These are phyloP conservation scores for Viridothelium virens DNA, from an alignment of 495 filamentous ascomycete genomes.

Conservation along the genomic window DNA sequence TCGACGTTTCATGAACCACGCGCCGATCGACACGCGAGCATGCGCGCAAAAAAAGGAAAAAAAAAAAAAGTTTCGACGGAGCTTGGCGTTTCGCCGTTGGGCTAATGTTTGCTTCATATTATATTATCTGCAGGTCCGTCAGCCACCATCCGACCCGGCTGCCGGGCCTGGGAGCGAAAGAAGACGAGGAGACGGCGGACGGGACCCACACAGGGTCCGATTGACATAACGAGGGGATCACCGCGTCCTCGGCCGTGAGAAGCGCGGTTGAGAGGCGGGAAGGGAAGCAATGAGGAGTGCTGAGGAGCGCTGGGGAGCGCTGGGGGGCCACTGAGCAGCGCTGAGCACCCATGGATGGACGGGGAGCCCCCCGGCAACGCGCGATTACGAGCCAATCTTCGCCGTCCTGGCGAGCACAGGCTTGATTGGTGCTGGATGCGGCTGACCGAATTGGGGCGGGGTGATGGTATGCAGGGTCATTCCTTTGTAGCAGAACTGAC, in stretches of 20 bases:
- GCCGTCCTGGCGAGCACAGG: neutral
- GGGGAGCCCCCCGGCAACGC: neutral
- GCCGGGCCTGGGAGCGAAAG: neutral
- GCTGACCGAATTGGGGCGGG: conserved; percentile 11
- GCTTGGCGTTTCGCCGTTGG: conserved; percentile 8
- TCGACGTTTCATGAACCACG: neutral
- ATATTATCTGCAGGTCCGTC: conserved; percentile 6
- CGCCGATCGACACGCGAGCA: conserved; percentile 1
- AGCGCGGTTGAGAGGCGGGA: conserved; percentile 10
- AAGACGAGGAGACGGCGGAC: neutral
- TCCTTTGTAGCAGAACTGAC: conserved; percentile 12
- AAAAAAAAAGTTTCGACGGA: neutral
- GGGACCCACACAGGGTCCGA: too few relatives aligned
- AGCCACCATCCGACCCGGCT: neutral
- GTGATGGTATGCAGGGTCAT: conserved; percentile 10
- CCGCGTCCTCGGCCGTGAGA: neutral
- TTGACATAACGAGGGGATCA: too few relatives aligned
- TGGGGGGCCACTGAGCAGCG: neutral
- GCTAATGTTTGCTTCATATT: conserved; percentile 12
- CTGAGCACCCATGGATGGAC: neutral
- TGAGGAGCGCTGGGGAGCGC: neutral
- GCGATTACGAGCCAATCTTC: conserved; percentile 7
- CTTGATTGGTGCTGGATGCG: conserved; percentile 4
- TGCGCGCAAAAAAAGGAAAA: neutral
- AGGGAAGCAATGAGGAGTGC: neutral